phyloP scores from a whole-genome alignment of 2,329 filamentous ascomycete genomes.

The Arachnomyces sp. region DNA sequence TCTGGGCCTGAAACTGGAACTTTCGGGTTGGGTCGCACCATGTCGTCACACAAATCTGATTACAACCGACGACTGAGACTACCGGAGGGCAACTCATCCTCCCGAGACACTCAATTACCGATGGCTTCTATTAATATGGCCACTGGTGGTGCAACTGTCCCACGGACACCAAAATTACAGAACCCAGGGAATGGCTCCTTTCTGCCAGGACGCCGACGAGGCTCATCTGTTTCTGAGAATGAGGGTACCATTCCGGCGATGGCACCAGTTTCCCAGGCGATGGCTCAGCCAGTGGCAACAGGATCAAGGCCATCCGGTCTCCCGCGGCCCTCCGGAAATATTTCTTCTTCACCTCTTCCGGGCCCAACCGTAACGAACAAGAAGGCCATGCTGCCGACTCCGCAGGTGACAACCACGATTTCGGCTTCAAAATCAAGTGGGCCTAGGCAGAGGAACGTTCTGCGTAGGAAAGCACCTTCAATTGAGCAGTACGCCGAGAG shows the following conservation, averaged over 20 bases:
- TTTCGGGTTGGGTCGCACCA: constrained; percentile 23
- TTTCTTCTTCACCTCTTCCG: background rate
- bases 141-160: constrained; percentile 11
- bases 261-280: constrained; percentile 6
- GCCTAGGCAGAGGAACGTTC: constrained; percentile 27
- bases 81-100: constrained; percentile 18
- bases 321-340: constrained; percentile 4
- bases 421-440: constrained; percentile 7
- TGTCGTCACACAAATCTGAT: constrained; percentile 30
- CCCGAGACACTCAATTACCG: constrained; percentile 19
- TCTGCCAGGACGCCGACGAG: constrained; percentile 17
- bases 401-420: constrained; percentile 9
- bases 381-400: background rate
- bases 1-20: constrained; percentile 21
- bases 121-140: constrained; percentile 16
- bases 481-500: constrained; percentile 26
- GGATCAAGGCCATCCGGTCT: background rate
- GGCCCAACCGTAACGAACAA: constrained; percentile 1
- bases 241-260: constrained; percentile 17
- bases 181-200: constrained; percentile 19
- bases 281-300: too few species aligned
- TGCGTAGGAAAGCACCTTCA: constrained; percentile 36
- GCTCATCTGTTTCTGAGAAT: constrained; percentile 23
- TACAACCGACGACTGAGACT: constrained; percentile 24
- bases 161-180: constrained; percentile 20